Percentiles rank a stretch among this genome's conserved stretches.
These are phyloP conservation scores for Saccharum hybrid DNA, from an alignment of 202 grass and related monocot species.

Conservation along the genomic window DNA sequence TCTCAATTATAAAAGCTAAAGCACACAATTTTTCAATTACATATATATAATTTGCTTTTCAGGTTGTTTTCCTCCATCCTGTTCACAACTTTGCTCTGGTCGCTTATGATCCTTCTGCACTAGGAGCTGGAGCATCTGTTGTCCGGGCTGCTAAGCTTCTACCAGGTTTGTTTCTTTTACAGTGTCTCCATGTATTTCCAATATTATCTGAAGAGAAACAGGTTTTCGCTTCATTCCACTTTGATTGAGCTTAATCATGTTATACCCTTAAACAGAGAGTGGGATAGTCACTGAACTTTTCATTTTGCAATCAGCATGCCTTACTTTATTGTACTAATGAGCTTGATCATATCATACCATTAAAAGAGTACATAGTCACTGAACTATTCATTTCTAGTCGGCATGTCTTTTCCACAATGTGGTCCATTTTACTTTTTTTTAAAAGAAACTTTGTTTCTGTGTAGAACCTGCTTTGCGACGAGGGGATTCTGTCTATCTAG, in stretches of 20 bases:
- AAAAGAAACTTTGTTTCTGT: constrained; percentile 34
- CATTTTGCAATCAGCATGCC: not conserved
- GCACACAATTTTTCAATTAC: constrained; percentile 23
- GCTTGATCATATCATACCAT: not conserved
- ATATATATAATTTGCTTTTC: constrained; percentile 39
- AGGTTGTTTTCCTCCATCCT: constrained; percentile 99
- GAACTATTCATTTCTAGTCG: not conserved
- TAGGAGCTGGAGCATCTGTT: constrained; percentile 85
- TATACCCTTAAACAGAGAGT: constrained; percentile 6
- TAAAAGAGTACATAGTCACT: not conserved
- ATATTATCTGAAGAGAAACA: not conserved
- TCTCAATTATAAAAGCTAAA: constrained; percentile 35
- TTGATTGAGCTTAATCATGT: not conserved
- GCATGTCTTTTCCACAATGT: not conserved
- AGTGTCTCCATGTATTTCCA: constrained; percentile 10
- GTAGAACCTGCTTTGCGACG: constrained; percentile 82
- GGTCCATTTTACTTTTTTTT: constrained; percentile 16
- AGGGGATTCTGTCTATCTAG: constrained; percentile 95
- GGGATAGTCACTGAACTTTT: constrained; percentile 9
- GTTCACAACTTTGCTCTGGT: constrained; percentile 97
- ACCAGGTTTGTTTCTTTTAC: constrained; percentile 70
- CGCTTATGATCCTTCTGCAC: constrained; percentile 96
- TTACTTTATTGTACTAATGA: not conserved
- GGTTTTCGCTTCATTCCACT: not conserved
- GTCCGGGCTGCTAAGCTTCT: constrained; percentile 94